A percentile compares a stretch with the other conserved stretches of the same genome.
Conservation (phyloP, 345 rosid species). For the Bruguiera gymnorhiza region DNA sequence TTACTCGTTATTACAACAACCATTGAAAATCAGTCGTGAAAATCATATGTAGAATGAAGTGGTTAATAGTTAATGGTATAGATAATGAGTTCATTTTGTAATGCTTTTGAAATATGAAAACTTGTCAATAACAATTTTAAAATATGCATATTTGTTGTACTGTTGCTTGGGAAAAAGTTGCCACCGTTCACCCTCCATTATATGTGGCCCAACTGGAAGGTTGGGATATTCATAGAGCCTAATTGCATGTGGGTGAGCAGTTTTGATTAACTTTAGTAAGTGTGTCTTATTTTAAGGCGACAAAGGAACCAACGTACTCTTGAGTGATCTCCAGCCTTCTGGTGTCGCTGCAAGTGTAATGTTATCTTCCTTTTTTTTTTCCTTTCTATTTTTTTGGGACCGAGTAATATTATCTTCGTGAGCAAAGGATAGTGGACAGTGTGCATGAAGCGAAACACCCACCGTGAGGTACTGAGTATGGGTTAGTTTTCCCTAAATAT, state of each 20-base stretch:
- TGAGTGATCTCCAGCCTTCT: constrained; percentile 3
- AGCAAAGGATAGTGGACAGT: constrained; percentile 16
- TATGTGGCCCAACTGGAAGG: constrained; percentile 9
- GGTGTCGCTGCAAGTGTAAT: neutral
- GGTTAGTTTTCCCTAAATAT: too few relatives aligned
- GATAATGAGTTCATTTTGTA: too few relatives aligned
- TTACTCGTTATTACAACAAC: too few relatives aligned
- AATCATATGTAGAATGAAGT: too few relatives aligned
- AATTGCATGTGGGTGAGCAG: constrained; percentile 10
- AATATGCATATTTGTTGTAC: too few relatives aligned
- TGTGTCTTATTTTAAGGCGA: constrained; percentile 28
- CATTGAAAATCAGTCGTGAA: too few relatives aligned
- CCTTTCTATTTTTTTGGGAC: too few relatives aligned
- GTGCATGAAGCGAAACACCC: constrained; percentile 36
- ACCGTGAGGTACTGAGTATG: constrained; percentile 4
- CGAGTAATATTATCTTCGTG: neutral
- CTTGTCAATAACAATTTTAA: too few relatives aligned
- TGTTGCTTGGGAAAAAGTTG: too few relatives aligned
- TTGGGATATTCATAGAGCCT: neutral
- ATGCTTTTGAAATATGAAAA: too few relatives aligned
- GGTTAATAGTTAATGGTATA: too few relatives aligned
- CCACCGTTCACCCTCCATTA: too few relatives aligned
- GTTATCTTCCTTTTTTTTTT: neutral
- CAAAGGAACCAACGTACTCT: constrained; percentile 25
- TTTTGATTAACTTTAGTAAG: constrained; percentile 33